Conservation (phyloP, 2,329 filamentous ascomycete species). For the Ophiognomonia clavigignenti-juglandacearum region DNA sequence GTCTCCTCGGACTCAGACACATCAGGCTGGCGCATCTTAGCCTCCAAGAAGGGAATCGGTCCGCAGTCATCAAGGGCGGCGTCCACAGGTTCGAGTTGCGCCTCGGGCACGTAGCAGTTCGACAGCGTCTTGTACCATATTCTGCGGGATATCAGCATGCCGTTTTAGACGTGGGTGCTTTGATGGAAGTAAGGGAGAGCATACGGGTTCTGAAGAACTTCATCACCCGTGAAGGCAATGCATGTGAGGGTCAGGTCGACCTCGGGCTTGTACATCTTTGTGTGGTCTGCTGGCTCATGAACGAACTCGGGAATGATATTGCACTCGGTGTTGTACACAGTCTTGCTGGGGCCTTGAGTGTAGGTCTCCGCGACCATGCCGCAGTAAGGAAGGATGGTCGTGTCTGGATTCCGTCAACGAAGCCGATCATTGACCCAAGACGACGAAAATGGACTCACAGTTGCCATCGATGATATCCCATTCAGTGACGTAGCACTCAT, state of each 20-base stretch:
- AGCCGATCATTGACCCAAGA: not conserved
- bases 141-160: not conserved
- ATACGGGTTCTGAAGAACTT: conserved; percentile 6
- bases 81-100: conserved; percentile 10
- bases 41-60: conserved; percentile 14
- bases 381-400: conserved; percentile 11
- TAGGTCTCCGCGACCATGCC: conserved; percentile 1
- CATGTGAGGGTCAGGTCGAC: conserved; percentile 14
- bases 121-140: conserved; percentile 14
- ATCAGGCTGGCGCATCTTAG: conserved; percentile 14
- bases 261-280: conserved; percentile 15
- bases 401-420: not conserved
- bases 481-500: conserved; percentile 13
- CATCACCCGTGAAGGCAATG: conserved; percentile 1
- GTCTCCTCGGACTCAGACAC: not conserved
- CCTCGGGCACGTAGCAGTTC: conserved; percentile 14
- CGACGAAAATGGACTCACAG: conserved; percentile 1
- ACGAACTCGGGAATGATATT: conserved; percentile 13
- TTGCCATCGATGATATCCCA: conserved; percentile 15
- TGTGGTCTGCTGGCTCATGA: conserved; percentile 6
- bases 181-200: not conserved
- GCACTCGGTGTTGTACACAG: conserved; percentile 14
- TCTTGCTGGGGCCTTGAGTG: conserved; percentile 8
- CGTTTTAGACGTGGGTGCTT: not conserved
- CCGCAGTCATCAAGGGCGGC: conserved; percentile 10